Percentiles rank a stretch among this genome's conserved stretches.
Evolutionary conservation across 2,329 filamentous ascomycete genomes (phyloP).

Genomic region (Aureobasidium leucospermi): DNA sequence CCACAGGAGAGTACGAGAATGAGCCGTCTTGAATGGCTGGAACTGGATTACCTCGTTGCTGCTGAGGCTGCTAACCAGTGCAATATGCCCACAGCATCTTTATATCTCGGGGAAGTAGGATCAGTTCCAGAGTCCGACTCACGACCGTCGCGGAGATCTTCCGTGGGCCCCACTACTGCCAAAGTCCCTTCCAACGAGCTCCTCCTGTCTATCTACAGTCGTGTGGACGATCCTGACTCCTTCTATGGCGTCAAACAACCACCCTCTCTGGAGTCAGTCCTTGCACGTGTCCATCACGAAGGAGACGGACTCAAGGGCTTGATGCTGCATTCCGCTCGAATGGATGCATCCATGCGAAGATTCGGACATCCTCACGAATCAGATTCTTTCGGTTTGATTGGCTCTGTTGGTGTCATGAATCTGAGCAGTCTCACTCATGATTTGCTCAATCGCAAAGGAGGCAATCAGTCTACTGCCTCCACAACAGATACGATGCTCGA

Average conservation of each 20-base stretch:
- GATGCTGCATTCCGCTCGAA: conserved; percentile 82
- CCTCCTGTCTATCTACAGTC: conserved; percentile 76
- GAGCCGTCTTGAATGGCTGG: conserved; percentile 77
- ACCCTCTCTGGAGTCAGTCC: conserved; percentile 66
- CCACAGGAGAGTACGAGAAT: conserved; percentile 71
- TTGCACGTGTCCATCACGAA: conserved; percentile 82
- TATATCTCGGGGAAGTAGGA: conserved; percentile 70
- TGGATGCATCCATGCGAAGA: conserved; percentile 73
- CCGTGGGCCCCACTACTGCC: conserved; percentile 40
- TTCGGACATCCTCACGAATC: conserved; percentile 47
- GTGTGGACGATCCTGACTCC: conserved; percentile 89
- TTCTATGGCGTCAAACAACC: conserved; percentile 86
- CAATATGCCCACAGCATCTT: conserved; percentile 77
- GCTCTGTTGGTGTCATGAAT: conserved; percentile 71
- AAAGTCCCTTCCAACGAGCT: conserved; percentile 52
- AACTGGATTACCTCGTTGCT: conserved; percentile 66
- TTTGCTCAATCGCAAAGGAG: conserved; percentile 62
- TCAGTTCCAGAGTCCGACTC: background rate
- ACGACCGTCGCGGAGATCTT: conserved; percentile 59
- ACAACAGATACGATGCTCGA: conserved; percentile 67
- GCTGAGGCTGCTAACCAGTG: conserved; percentile 68
- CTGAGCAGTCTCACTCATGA: conserved; percentile 80
- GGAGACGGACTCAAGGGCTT: conserved; percentile 79
- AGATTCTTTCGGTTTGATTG: conserved; percentile 65
- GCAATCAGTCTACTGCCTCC: conserved; percentile 48